Conservation (phyloP, 768 basidiomycete species). For the Russula earlei region DNA sequence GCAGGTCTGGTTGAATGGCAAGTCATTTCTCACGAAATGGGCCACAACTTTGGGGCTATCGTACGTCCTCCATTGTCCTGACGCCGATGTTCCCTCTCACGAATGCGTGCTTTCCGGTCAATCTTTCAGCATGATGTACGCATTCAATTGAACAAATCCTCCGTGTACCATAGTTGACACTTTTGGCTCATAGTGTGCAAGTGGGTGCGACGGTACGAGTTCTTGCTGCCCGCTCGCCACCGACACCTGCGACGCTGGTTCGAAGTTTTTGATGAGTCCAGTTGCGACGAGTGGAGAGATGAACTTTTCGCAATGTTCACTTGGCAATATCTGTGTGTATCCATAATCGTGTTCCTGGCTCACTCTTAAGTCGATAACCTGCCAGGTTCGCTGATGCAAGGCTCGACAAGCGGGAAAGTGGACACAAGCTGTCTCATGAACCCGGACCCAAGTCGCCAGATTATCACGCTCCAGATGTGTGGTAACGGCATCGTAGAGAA, state of each 20-base stretch:
- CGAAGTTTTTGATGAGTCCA: slow-evolving; percentile 78
- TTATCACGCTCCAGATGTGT: slow-evolving; percentile 62
- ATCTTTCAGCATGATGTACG: slow-evolving; percentile 44
- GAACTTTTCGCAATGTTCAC: slow-evolving; percentile 64
- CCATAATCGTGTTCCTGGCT: not conserved
- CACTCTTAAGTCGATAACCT: not conserved
- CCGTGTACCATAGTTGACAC: not conserved
- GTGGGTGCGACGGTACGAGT: slow-evolving; percentile 42
- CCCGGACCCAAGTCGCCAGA: slow-evolving; percentile 37
- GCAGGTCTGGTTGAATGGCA: slow-evolving; percentile 73
- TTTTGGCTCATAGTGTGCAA: slow-evolving; percentile 41
- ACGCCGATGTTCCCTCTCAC: slow-evolving; percentile 11
- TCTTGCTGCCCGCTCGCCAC: slow-evolving; percentile 63
- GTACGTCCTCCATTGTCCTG: slow-evolving; percentile 34
- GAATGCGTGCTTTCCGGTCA: slow-evolving; percentile 12
- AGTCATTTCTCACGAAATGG: slow-evolving; percentile 74
- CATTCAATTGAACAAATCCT: slow-evolving; percentile 16
- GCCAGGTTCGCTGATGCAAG: slow-evolving; percentile 55
- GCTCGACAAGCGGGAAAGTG: slow-evolving; percentile 32
- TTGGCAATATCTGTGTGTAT: slow-evolving; percentile 76
- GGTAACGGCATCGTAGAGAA: slow-evolving; percentile 76
- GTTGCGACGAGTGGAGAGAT: slow-evolving; percentile 55
- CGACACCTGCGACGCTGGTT: slow-evolving; percentile 51
- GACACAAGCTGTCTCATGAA: slow-evolving; percentile 57
- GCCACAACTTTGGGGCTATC: slow-evolving; percentile 86